These are phyloP conservation scores for Gaeumannomyces sp. DNA, from an alignment of 2,329 filamentous ascomycete genomes.

Conservation along the genomic window DNA sequence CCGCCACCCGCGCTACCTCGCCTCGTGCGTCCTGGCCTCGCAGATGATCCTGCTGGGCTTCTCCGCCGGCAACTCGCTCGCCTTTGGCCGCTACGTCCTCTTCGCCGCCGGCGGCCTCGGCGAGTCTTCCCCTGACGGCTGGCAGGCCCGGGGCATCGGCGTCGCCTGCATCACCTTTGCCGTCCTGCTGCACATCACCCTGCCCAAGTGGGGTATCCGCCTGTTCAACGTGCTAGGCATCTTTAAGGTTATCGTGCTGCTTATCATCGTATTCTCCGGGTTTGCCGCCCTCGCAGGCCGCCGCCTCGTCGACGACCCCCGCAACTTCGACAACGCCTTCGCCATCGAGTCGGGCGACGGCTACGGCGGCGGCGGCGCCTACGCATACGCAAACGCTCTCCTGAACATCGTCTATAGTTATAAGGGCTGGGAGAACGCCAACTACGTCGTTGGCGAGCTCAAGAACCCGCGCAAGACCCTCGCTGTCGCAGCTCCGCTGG, in stretches of 20 bases:
- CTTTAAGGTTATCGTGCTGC: conserved; percentile 53
- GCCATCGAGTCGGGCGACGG: conserved; percentile 38
- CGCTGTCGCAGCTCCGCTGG: conserved; percentile 48
- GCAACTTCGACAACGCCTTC: conserved; percentile 98
- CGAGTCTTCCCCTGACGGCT: conserved; percentile 40
- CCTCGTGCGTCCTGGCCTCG: conserved; percentile 52
- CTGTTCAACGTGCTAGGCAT: conserved; percentile 53
- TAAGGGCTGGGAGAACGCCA: conserved; percentile 48
- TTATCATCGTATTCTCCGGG: conserved; percentile 57
- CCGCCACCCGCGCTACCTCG: conserved; percentile 49
- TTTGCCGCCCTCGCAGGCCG: conserved; percentile 50
- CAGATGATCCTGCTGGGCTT: conserved; percentile 58
- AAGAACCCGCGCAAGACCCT: conserved; percentile 51
- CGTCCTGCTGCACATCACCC: conserved; percentile 42
- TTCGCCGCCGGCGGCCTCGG: conserved; percentile 41
- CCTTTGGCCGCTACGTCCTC: conserved; percentile 50
- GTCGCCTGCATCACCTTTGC: conserved; percentile 49
- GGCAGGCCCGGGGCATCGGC: conserved; percentile 51
- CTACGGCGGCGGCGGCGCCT: conserved; percentile 17
- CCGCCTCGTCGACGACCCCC: conserved; percentile 95
- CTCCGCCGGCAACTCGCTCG: conserved; percentile 51
- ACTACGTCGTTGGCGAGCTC: conserved; percentile 51
- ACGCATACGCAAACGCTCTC: conserved; percentile 41
- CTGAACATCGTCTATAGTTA: conserved; percentile 52
- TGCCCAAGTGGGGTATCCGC: conserved; percentile 52